Percentiles rank a stretch among this genome's conserved stretches.
Evolutionary conservation across 2,329 filamentous ascomycete genomes (phyloP).

Genomic region (Claviceps citrina): DNA sequence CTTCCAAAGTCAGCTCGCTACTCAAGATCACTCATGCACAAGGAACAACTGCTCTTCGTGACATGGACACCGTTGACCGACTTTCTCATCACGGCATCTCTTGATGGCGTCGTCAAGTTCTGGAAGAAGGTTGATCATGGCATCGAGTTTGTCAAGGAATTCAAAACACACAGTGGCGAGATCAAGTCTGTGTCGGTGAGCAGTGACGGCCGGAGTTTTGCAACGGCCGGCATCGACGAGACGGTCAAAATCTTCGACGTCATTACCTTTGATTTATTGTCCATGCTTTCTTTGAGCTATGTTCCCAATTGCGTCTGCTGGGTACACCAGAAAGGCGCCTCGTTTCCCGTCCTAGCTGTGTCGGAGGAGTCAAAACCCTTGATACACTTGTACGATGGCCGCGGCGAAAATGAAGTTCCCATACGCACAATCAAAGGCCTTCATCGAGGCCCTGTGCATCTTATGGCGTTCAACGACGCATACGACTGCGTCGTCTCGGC

Average conservation of each 20-base stretch:
- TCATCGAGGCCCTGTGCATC: conserved; percentile 65
- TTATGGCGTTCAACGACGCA: conserved; percentile 78
- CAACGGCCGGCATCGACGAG: conserved; percentile 66
- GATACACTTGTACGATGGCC: conserved; percentile 76
- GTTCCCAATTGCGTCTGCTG: conserved; percentile 72
- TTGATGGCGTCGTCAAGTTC: conserved; percentile 96
- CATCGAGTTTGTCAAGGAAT: conserved; percentile 97
- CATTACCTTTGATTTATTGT: conserved; percentile 73
- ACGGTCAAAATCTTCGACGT: conserved; percentile 70
- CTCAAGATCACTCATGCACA: conserved; percentile 96
- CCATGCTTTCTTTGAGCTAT: conserved; percentile 66
- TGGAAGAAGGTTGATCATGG: conserved; percentile 91
- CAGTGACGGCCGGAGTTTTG: conserved; percentile 82
- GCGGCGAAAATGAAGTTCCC: conserved; percentile 62
- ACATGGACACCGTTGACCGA: conserved; percentile 84
- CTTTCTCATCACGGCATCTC: conserved; percentile 84
- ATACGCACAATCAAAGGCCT: conserved; percentile 64
- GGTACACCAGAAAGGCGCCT: conserved; percentile 80
- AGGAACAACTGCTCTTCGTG: conserved; percentile 78
- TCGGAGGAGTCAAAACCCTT: conserved; percentile 57
- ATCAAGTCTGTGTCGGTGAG: conserved; percentile 75
- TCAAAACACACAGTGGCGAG: conserved; percentile 75
- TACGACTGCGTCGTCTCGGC: conserved; percentile 85
- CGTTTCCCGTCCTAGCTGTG: conserved; percentile 70
- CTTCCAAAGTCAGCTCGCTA: conserved; percentile 70